A percentile compares a stretch with the other conserved stretches of the same genome.
phyloP scores from a whole-genome alignment of 768 basidiomycete genomes.

The Naematelia aurantialba region DNA sequence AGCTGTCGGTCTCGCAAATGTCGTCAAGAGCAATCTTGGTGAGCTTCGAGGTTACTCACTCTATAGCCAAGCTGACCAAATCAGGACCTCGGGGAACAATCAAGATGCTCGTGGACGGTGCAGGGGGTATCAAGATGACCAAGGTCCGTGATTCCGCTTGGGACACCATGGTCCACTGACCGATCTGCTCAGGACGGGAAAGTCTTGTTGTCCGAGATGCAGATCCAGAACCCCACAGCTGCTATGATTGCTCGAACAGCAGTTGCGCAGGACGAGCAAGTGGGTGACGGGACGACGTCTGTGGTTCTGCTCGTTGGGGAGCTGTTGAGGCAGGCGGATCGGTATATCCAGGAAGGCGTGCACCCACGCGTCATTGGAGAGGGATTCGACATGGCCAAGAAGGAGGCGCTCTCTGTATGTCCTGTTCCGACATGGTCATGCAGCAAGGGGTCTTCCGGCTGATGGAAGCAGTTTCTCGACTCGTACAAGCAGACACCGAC shows the following conservation, averaged over 20 bases:
- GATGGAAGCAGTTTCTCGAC: conserved; percentile 75
- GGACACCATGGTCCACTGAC: conserved; percentile 1
- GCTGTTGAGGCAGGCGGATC: conserved; percentile 93
- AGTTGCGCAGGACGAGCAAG: conserved; percentile 96
- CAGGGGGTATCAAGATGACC: conserved; percentile 97
- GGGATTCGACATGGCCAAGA: conserved; percentile 96
- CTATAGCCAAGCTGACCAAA: conserved; percentile 2
- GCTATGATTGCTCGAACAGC: conserved; percentile 99
- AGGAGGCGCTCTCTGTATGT: conserved; percentile 80
- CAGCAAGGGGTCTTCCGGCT: background rate
- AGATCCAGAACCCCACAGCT: conserved; percentile 94
- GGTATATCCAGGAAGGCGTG: conserved; percentile 95
- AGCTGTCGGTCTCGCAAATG: conserved; percentile 93
- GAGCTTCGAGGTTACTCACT: conserved; percentile 13
- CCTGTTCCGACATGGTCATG: background rate
- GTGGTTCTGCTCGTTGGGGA: conserved; percentile 95
- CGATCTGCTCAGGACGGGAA: conserved; percentile 68
- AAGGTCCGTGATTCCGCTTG: conserved; percentile 55
- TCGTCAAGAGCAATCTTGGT: conserved; percentile 97
- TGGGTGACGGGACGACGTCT: conserved; percentile 96
- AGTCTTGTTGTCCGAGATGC: conserved; percentile 97
- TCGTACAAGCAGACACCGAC: conserved; percentile 66
- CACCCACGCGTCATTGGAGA: conserved; percentile 94
- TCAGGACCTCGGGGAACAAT: conserved; percentile 91
- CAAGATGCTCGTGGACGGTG: conserved; percentile 98